Percentiles rank a stretch among this genome's conserved stretches.
Conservation (phyloP, 2,329 filamentous ascomycete genomes). For the Nigrospora oryzae region DNA sequence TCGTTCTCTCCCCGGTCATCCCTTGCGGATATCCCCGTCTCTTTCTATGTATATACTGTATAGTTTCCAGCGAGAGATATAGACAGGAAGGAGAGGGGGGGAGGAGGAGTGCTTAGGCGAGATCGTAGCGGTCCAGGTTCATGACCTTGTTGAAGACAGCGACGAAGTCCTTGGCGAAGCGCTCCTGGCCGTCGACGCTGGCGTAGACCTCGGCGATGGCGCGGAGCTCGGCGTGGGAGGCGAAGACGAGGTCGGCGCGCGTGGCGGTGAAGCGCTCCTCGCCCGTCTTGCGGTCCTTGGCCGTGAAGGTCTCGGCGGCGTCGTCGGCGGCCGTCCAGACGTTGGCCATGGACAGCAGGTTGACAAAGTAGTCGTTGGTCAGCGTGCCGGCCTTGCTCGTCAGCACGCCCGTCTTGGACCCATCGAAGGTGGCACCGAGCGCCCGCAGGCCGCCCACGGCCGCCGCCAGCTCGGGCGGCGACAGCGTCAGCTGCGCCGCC, state of each 20-base stretch:
- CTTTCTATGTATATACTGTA: too few relatives aligned
- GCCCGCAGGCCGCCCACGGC: conserved; percentile 65
- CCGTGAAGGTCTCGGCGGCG: conserved; percentile 52
- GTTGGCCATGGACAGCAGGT: conserved; percentile 61
- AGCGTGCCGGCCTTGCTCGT: conserved; percentile 60
- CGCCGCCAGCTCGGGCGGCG: conserved; percentile 62
- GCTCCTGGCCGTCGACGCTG: conserved; percentile 46
- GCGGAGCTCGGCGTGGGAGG: conserved; percentile 66
- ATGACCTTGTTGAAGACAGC: conserved; percentile 67
- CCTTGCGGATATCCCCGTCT: too few relatives aligned
- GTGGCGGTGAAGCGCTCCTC: conserved; percentile 61
- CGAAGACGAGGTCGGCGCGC: conserved; percentile 62
- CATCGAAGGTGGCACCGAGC: conserved; percentile 63
- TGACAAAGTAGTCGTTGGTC: conserved; percentile 77
- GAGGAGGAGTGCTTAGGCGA: conserved; percentile 13
- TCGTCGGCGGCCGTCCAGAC: conserved; percentile 50
- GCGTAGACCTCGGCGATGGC: conserved; percentile 65
- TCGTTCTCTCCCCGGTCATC: too few relatives aligned
- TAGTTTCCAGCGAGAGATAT: too few relatives aligned
- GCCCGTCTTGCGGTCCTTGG: conserved; percentile 56
- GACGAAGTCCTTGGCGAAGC: conserved; percentile 66
- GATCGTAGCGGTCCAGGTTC: conserved; percentile 63
- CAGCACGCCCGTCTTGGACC: conserved; percentile 58
- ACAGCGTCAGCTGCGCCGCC: conserved; percentile 62
- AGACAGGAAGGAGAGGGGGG: too few relatives aligned